Evolutionary conservation across 192 early-diverging fungal genomes (phyloP), one percentile per base, ranked within the genome.

Genomic region (Podila verticillata): DNA sequence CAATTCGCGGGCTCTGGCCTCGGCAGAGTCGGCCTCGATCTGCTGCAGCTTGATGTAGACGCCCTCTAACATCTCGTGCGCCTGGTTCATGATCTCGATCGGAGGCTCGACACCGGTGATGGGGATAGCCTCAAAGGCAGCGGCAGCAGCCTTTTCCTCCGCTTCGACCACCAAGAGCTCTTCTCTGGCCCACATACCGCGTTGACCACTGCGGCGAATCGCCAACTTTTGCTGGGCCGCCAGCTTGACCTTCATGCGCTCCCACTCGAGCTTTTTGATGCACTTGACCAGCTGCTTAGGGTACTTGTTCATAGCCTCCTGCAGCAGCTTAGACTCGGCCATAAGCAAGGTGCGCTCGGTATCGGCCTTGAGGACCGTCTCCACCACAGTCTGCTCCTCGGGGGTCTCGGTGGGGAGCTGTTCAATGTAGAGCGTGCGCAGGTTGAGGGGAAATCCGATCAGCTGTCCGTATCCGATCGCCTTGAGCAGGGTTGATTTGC

Each of bases 391-490:
- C 48, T 78, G 70, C 9, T 68, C 61, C 47, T 72, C 77, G 10
- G 77, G 77, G 10, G 74, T 82, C 32, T 86, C 82, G 12, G 87
- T 88, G 32, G 93, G 90, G 49, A 96, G 73, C 73, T 96, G 96
- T 71, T 93, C 91, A 63, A 98, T 91, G 72, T 95, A 93, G 26
- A 96, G 84, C 4, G 93, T 90, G 47, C 87, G 79, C 61, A 97
- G 75, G 80, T 96, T 96, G 39, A 89, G 86, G 0, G 96, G 96
- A 36, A 95, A 91, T 2, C 96, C 96, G 30, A 95, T 86, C 20
- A 98, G 68, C 15, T 84, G 68, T 12, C 87, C 86, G 30, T 91
- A 68, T 10, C 87, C 93, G 28, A 94, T 87, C 28, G 85, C 74
- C 65, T 87, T 85, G 54, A 95, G 79, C 19, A 95, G 73, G 5